Base-by-base conservation (phyloP, 768 basidiomycete species). In the Artomyces pyxidatus region DNA sequence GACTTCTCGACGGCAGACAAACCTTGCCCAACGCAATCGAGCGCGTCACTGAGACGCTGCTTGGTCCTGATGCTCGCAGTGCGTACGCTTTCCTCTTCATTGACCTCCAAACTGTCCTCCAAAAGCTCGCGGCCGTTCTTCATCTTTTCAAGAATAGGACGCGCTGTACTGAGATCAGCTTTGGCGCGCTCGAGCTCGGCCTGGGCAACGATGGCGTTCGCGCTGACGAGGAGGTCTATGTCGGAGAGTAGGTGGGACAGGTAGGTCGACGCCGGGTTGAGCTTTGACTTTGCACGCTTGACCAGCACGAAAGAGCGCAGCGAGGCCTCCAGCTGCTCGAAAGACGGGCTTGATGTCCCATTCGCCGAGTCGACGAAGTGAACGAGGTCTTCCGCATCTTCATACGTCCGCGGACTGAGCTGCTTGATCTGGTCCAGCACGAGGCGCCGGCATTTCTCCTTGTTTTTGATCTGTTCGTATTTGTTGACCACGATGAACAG, bases 401-500 rank as follows among this genome's bases (percentile, higher is more conserved):
- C 88, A 62, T 83, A 90, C 0, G 96, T 98, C 45, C 79, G 70
- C n/a, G 96, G 95, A 60, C 87, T 91, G 57, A 98, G 77, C 57
- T 87, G 78, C 63, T 81, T 86, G 74, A 99, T 91, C 66, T 98
- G 95, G 51, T 98, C 93, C 23, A 96, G 77, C 39, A 99, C 86
- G 27, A 83, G 67, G 37, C 88, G 77, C 59, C 81, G 79, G 68
- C 96, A 98, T 65, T 90, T 85, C 42, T 86, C 88, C 71, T 97
- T 96, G 73, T 97, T 88, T 64, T 83, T 80, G 69, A 98, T 95
- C 63, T 90, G 86, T 59, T 91, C 92, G 64, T 84, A 99, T 65
- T 94, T 92, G 77, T 99, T 99, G 65, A 97, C 95, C 47, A 98
- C 96, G 63, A 98, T 87, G 73, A 99, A 99, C 42, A 99, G 71